Conservation (phyloP, 164 flowering plant genomes). For the Chloranthus sessilifolius region DNA sequence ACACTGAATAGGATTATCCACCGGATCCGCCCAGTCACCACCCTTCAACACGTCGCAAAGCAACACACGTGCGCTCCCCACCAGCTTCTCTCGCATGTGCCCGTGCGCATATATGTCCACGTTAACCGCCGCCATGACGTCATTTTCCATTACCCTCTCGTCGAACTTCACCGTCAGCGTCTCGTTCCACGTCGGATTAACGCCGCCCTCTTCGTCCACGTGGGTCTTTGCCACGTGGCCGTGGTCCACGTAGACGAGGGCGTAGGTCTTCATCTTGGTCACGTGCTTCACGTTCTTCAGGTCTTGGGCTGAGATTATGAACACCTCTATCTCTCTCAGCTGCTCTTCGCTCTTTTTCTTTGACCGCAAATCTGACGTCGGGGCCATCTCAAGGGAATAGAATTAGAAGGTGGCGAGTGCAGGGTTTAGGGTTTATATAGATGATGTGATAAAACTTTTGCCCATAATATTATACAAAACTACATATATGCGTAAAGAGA, state of each 20-base stretch:
- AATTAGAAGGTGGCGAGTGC: background rate
- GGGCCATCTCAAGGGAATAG: background rate
- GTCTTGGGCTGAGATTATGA: slow-evolving; percentile 33
- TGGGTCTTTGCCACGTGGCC: slow-evolving; percentile 25
- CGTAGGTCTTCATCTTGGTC: slow-evolving; percentile 29
- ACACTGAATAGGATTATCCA: slow-evolving; percentile 41
- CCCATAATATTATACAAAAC: too few relatives aligned
- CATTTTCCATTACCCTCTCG: slow-evolving; percentile 17
- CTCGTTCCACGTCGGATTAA: slow-evolving; percentile 38
- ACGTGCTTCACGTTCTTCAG: slow-evolving; percentile 41
- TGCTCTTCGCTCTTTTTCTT: background rate
- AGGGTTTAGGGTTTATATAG: too few relatives aligned
- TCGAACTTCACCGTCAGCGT: slow-evolving; percentile 29
- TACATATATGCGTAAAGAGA: too few relatives aligned
- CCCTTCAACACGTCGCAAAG: slow-evolving; percentile 37
- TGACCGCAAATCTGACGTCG: background rate
- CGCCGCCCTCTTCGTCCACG: slow-evolving; percentile 33
- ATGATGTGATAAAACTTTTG: too few relatives aligned
- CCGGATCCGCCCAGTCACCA: slow-evolving; percentile 29
- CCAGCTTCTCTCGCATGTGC: slow-evolving; percentile 36
- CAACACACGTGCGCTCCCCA: slow-evolving; percentile 39
- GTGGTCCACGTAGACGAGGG: slow-evolving; percentile 34
- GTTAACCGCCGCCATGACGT: slow-evolving; percentile 34
- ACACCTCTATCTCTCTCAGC: slow-evolving; percentile 32
- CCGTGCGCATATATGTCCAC: slow-evolving; percentile 40